Base-by-base conservation (phyloP, 805 yeast species). In the Lipomyces mesembrius region DNA sequence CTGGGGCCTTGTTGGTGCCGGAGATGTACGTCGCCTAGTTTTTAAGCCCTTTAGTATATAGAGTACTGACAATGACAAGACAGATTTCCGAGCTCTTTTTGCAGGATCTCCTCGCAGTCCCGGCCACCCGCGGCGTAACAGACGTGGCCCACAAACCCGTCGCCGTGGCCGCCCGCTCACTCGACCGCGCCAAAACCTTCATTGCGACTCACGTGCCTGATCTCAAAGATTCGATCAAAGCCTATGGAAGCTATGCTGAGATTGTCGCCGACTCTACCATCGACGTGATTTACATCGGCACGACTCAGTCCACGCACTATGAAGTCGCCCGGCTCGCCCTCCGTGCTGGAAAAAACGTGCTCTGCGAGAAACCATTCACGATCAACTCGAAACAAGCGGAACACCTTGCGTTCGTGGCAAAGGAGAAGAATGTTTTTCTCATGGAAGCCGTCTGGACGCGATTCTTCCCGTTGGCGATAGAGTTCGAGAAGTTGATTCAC, bases 401-500 rank as follows among this genome's bases (percentile, higher is more conserved):
- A 22, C 82, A 79, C 55, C 72, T 85, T 12, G 75, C 80, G 59
- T 77, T 74, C 1, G 77, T 81, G 57, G 89, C 89, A 2, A 77
- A 77, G 69, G 67, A 74, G 63, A 80, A 82, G 73, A 77, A 79
- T 1, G 73, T 80, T 60, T 84, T 83, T 66, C 75, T 86, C 49
- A 83, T 86, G 87, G 90, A 86, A 79, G 88, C 83, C 3, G 79
- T 84, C 63, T 85, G 88, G 88, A 81, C 87, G 4, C 63, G 63
- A 9, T 66, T 66, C 37, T 63, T 77, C 77, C 89, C 89, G 1
- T 66, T 83, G 3, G 73, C 81, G 25, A 69, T 73, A 22, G 76
- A 77, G 58, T 74, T 83, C 58, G 73, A 80, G 62, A 65, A 77
- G 37, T 75, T 77, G 64, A 67, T 85, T 25, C 46, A 39, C 11